phyloP scores from a whole-genome alignment of 345 rosid species.

The Microthlaspi erraticum region DNA sequence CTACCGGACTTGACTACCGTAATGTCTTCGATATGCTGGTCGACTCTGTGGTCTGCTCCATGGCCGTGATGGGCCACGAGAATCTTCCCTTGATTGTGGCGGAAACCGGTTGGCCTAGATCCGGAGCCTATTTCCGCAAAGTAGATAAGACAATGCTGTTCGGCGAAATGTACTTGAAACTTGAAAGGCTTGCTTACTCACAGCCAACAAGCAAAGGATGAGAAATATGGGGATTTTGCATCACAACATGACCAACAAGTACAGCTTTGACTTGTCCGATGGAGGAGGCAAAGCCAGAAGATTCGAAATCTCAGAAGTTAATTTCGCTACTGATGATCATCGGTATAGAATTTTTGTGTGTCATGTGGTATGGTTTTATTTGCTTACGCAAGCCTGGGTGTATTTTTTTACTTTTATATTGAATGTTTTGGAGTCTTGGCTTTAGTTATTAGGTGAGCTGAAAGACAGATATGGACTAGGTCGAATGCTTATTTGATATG shows the following conservation, averaged over 20 bases:
- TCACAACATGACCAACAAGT: slow-evolving; percentile 71
- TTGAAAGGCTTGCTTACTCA: slow-evolving; percentile 66
- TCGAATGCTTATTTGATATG: too few species aligned
- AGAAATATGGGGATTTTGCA: slow-evolving; percentile 75
- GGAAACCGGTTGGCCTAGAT: slow-evolving; percentile 95
- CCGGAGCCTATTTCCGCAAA: slow-evolving; percentile 57
- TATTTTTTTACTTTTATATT: too few species aligned
- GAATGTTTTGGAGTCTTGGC: too few species aligned
- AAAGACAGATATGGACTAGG: too few species aligned
- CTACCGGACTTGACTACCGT: slow-evolving; percentile 79
- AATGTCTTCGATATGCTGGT: slow-evolving; percentile 94
- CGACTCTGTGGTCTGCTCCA: slow-evolving; percentile 69
- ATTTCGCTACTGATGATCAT: too few species aligned
- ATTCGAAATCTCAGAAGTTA: background rate
- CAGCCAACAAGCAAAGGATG: slow-evolving; percentile 44
- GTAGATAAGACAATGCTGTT: slow-evolving; percentile 66
- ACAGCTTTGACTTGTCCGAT: slow-evolving; percentile 56
- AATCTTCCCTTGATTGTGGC: slow-evolving; percentile 75
- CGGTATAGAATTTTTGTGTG: too few species aligned
- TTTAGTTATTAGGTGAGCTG: too few species aligned
- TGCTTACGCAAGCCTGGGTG: too few species aligned
- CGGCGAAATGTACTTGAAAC: slow-evolving; percentile 68
- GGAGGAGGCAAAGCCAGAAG: slow-evolving; percentile 20
- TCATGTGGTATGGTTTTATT: too few species aligned
- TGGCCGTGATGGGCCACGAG: slow-evolving; percentile 86